These are phyloP conservation scores for Forsythia viridissima DNA, from an alignment of 257 asterid species.

Conservation along the genomic window DNA sequence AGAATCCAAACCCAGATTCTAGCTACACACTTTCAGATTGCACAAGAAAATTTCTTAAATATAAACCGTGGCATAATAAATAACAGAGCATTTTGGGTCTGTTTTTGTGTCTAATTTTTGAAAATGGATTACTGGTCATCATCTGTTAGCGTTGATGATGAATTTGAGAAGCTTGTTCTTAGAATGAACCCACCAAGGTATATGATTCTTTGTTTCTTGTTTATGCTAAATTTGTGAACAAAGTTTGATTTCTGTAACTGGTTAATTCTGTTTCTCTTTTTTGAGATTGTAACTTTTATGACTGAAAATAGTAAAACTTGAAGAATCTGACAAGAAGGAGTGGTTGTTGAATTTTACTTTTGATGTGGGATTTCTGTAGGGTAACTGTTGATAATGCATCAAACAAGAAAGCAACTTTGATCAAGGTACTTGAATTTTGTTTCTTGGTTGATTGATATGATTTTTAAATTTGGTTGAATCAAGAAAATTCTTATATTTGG, in stretches of 20 bases:
- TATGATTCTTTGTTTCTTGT: background rate
- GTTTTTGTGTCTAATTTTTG: background rate
- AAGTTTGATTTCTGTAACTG: background rate
- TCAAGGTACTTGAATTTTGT: conserved; percentile 37
- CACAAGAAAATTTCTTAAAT: background rate
- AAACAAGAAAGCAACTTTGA: conserved; percentile 49
- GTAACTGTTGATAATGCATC: conserved; percentile 54
- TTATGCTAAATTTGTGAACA: background rate
- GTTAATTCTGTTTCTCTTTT: background rate
- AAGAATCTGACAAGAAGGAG: background rate
- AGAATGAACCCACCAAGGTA: conserved; percentile 91
- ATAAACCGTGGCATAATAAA: background rate
- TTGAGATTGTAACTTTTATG: background rate
- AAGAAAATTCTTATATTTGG: background rate
- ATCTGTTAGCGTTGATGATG: conserved; percentile 63
- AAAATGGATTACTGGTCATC: conserved; percentile 61
- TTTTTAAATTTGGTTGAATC: background rate
- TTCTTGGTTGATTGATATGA: too few species aligned
- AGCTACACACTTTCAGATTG: background rate
- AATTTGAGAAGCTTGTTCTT: conserved; percentile 73
- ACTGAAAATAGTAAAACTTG: background rate
- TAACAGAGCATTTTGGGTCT: background rate
- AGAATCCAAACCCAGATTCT: background rate
- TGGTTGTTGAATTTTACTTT: conserved; percentile 8
- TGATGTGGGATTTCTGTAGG: conserved; percentile 26